phyloP scores from a whole-genome alignment of 2,329 filamentous ascomycete species.

The Talaromyces sp. region DNA sequence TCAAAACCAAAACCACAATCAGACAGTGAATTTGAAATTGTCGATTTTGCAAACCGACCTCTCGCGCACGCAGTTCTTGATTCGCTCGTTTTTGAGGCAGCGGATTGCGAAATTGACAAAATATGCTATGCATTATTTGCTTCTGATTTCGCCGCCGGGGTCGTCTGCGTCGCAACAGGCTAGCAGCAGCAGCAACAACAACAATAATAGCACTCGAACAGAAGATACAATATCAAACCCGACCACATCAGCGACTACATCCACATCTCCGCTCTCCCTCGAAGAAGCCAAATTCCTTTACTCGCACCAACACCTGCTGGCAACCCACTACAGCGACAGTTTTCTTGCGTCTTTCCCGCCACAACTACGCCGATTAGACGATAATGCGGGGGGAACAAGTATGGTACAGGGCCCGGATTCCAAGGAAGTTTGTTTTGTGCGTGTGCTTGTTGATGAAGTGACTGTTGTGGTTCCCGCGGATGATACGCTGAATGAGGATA shows the following conservation, averaged over 20 bases:
- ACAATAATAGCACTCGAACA: conserved; percentile 3
- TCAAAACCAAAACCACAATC: conserved; percentile 62
- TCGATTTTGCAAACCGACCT: conserved; percentile 96
- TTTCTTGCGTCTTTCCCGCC: conserved; percentile 81
- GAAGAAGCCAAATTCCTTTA: conserved; percentile 79
- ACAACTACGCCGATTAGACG: conserved; percentile 77
- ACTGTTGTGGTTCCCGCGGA: conserved; percentile 33
- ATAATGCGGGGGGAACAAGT: conserved; percentile 79
- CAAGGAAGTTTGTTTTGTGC: conserved; percentile 78
- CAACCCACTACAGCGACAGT: conserved; percentile 77
- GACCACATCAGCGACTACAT: neutral
- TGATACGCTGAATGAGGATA: conserved; percentile 24
- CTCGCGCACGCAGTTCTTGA: conserved; percentile 86
- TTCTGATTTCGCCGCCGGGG: conserved; percentile 21
- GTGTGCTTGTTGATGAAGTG: conserved; percentile 50
- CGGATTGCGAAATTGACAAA: conserved; percentile 70
- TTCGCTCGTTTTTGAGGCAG: conserved; percentile 75
- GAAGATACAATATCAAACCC: conserved; percentile 32
- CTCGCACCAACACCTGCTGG: conserved; percentile 77
- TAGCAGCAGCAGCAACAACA: conserved; percentile 10
- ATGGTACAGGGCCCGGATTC: conserved; percentile 89
- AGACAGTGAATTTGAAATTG: conserved; percentile 85
- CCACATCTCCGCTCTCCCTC: conserved; percentile 57
- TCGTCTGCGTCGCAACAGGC: conserved; percentile 14
- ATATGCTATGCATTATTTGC: conserved; percentile 48